phyloP scores from a whole-genome alignment of 139 green algal genomes.

The Picochlorum sp. region DNA sequence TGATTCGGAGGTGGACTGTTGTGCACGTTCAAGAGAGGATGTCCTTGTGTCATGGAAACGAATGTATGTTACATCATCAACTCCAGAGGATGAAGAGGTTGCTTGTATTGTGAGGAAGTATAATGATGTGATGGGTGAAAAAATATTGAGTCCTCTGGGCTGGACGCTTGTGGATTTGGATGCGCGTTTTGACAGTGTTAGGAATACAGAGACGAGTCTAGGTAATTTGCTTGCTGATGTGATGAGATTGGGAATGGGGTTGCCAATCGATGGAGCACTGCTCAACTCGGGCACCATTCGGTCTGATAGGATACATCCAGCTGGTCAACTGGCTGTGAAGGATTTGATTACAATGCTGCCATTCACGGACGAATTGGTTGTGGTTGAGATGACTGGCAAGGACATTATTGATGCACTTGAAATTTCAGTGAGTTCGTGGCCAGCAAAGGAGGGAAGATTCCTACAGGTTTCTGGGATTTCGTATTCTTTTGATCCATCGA shows the following conservation, averaged over 20 bases:
- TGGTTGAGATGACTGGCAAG: conserved; percentile 37
- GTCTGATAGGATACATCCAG: conserved; percentile 28
- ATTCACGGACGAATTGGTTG: conserved; percentile 57
- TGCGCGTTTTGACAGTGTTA: conserved; percentile 50
- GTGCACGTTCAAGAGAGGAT: background rate
- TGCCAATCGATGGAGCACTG: conserved; percentile 36
- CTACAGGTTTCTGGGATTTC: conserved; percentile 46
- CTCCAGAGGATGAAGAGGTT: conserved; percentile 34
- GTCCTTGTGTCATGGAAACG: conserved; percentile 24
- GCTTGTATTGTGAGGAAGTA: conserved; percentile 43
- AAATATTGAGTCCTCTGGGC: conserved; percentile 49
- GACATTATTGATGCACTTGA: conserved; percentile 55
- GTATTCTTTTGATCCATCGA: conserved; percentile 53
- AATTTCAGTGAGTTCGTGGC: conserved; percentile 53
- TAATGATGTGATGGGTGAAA: conserved; percentile 30
- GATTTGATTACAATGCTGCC: conserved; percentile 65
- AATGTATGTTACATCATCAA: conserved; percentile 25
- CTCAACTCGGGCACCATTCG: conserved; percentile 59
- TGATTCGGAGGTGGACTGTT: background rate
- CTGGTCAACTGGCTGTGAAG: conserved; percentile 36
- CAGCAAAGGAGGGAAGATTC: conserved; percentile 63
- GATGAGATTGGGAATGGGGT: conserved; percentile 9
- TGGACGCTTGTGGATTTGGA: conserved; percentile 40
- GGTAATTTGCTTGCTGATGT: conserved; percentile 60
- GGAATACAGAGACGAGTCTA: conserved; percentile 54